phyloP scores from a whole-genome alignment of 345 rosid species.

The Kernera saxatilis region DNA sequence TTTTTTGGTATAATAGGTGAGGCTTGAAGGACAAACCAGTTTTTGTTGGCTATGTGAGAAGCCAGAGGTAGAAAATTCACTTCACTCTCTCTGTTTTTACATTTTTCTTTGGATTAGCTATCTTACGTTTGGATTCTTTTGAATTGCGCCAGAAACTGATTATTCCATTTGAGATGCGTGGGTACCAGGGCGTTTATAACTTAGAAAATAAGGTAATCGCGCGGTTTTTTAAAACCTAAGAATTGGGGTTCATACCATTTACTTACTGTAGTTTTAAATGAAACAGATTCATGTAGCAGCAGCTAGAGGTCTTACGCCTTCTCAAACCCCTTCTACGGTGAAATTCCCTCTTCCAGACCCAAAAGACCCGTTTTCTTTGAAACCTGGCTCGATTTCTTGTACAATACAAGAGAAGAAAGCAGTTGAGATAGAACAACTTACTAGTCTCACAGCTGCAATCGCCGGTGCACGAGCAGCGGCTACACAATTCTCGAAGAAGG shows the following conservation, averaged over 20 bases:
- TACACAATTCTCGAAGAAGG: conserved; percentile 63
- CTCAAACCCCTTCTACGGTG: conserved; percentile 47
- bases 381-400: conserved; percentile 57
- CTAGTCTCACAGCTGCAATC: conserved; percentile 62
- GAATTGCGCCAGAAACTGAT: conserved; percentile 50
- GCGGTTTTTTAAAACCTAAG: not conserved
- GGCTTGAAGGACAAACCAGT: conserved; percentile 82
- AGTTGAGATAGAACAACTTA: conserved; percentile 37
- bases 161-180: conserved; percentile 96
- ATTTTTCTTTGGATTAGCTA: not conserved
- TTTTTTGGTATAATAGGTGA: conserved; percentile 42
- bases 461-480: conserved; percentile 89
- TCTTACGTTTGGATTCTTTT: not conserved
- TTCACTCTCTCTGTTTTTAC: not conserved
- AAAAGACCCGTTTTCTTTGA: conserved; percentile 63
- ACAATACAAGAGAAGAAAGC: conserved; percentile 26
- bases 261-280: not conserved
- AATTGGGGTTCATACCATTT: not conserved
- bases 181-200: conserved; percentile 80
- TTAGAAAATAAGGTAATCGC: conserved; percentile 76
- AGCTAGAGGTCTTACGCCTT: conserved; percentile 64
- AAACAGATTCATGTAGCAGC: conserved; percentile 67
- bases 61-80: conserved; percentile 55
- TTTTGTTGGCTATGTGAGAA: conserved; percentile 94
- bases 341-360: conserved; percentile 73